Evolutionary conservation across 2,329 filamentous ascomycete species (phyloP).

Genomic region (Thielaviopsis punctulata): DNA sequence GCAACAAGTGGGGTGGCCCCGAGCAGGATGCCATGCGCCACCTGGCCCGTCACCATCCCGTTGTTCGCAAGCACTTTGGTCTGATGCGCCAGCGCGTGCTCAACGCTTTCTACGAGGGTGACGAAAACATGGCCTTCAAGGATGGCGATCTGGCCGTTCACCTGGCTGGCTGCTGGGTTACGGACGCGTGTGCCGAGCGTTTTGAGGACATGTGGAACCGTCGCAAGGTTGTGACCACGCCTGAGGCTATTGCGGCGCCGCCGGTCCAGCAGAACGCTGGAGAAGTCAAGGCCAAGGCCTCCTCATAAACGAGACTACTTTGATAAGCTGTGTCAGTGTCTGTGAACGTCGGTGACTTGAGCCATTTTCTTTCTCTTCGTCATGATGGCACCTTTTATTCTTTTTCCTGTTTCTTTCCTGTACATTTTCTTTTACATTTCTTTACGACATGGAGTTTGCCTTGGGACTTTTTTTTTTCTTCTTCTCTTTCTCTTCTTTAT

Average conservation of each 20-base stretch:
- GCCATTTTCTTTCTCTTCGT: background rate
- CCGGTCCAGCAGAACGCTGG: background rate
- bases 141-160: conserved; percentile 11
- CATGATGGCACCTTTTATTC: too few relatives aligned
- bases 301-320: background rate
- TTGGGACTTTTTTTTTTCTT: background rate
- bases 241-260: background rate
- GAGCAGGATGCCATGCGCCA: conserved; percentile 12
- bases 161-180: conserved; percentile 11
- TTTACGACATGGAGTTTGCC: too few relatives aligned
- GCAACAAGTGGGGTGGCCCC: conserved; percentile 9
- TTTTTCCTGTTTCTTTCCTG: too few relatives aligned
- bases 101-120: conserved; percentile 11
- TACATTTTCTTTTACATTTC: too few relatives aligned
- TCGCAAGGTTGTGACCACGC: conserved; percentile 3
- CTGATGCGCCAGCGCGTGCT: conserved; percentile 10
- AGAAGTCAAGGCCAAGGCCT: background rate
- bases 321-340: background rate
- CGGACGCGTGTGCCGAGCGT: conserved; percentile 4
- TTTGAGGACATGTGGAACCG: conserved; percentile 12
- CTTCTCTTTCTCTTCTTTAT: background rate
- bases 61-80: conserved; percentile 11
- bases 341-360: background rate
- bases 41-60: conserved; percentile 9
- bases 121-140: conserved; percentile 6